Evolutionary conservation across 768 basidiomycete species (phyloP).

Genomic region (Boletellus ananiceps): DNA sequence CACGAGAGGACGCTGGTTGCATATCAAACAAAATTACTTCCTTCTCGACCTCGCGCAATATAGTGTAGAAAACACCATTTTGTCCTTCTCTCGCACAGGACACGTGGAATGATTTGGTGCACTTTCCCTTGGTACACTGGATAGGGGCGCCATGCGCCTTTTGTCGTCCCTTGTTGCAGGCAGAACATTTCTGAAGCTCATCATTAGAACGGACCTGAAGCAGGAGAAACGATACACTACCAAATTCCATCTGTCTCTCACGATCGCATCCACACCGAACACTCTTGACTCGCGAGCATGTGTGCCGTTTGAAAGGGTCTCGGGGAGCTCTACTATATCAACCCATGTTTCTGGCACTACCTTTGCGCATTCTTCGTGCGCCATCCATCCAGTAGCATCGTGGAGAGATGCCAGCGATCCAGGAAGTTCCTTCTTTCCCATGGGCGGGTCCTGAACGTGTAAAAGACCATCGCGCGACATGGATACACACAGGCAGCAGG

Average conservation of each 20-base stretch:
- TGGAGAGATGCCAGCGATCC: constrained; percentile 30
- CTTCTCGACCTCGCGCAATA: constrained; percentile 72
- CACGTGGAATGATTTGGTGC: constrained; percentile 89
- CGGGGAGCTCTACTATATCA: constrained; percentile 52
- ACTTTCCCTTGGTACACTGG: constrained; percentile 94
- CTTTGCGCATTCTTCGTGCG: constrained; percentile 75
- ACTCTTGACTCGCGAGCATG: constrained; percentile 49
- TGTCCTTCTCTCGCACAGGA: constrained; percentile 69
- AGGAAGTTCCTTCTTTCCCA: constrained; percentile 47
- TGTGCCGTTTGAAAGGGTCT: constrained; percentile 29
- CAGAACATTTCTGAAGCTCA: constrained; percentile 76
- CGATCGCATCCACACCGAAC: constrained; percentile 83
- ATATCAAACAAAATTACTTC: constrained; percentile 66
- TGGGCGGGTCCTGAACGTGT: constrained; percentile 64
- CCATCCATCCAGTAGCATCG: constrained; percentile 52
- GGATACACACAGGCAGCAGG: constrained; percentile 68
- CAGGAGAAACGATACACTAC: constrained; percentile 42
- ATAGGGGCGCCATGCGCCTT: constrained; percentile 78
- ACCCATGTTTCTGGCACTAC: constrained; percentile 92
- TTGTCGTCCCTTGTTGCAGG: constrained; percentile 64
- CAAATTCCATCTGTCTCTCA: constrained; percentile 89
- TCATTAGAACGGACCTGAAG: neutral
- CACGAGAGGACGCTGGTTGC: constrained; percentile 10
- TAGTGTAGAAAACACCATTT: constrained; percentile 52
- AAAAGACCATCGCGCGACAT: constrained; percentile 50